Conservation (phyloP, 2,329 filamentous ascomycete species). For the Polytolypa hystricis region DNA sequence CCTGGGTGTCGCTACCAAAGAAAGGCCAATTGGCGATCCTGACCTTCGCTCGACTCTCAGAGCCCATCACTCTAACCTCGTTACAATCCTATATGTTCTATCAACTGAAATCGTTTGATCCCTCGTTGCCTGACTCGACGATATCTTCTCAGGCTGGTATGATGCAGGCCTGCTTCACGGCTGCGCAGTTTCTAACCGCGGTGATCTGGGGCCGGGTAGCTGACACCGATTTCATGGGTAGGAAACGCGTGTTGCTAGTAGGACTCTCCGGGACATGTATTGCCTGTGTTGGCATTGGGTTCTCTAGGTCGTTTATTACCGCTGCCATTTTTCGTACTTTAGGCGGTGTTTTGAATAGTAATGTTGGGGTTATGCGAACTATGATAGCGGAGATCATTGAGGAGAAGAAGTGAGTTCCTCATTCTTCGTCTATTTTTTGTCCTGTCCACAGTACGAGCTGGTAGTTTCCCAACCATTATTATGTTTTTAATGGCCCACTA, state of each 20-base stretch:
- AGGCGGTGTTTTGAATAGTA: conserved; percentile 60
- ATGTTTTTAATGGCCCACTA: too few species aligned
- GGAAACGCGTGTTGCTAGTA: conserved; percentile 68
- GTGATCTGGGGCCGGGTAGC: conserved; percentile 69
- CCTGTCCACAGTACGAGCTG: too few species aligned
- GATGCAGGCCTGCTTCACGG: conserved; percentile 67
- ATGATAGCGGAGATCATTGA: conserved; percentile 62
- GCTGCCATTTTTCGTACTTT: conserved; percentile 56
- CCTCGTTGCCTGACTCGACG: conserved; percentile 44
- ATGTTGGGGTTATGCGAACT: conserved; percentile 62
- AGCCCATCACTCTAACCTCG: conserved; percentile 71
- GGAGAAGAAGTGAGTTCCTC: conserved; percentile 53
- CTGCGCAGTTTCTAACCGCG: conserved; percentile 70
- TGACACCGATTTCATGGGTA: conserved; percentile 53
- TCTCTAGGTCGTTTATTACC: conserved; percentile 50
- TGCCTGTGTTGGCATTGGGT: conserved; percentile 57
- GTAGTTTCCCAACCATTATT: too few species aligned
- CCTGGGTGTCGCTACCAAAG: conserved; percentile 62
- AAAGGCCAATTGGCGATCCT: conserved; percentile 70
- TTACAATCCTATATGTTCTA: conserved; percentile 77
- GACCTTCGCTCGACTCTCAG: conserved; percentile 66
- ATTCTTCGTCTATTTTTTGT: too few species aligned
- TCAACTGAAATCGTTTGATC: conserved; percentile 70
- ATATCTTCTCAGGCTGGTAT: conserved; percentile 70
- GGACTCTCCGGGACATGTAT: conserved; percentile 60